Evolutionary conservation across 129 eudicot species (phyloP).

Genomic region (Erigeron canadensis): DNA sequence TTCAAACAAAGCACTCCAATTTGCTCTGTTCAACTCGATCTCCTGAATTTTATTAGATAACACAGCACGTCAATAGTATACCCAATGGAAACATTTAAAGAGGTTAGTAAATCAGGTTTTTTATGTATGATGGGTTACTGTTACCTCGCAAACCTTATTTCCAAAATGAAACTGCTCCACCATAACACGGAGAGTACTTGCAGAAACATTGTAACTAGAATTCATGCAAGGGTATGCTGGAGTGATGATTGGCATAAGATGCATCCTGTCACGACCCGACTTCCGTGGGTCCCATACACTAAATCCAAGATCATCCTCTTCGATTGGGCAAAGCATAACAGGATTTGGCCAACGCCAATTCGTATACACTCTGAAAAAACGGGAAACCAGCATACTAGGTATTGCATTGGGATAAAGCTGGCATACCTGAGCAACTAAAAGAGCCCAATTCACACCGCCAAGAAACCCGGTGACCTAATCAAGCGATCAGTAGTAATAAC

Average conservation of each 20-base stretch:
- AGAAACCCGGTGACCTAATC: slow-evolving; percentile 42
- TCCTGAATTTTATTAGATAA: slow-evolving; percentile 30
- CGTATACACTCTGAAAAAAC: slow-evolving; percentile 45
- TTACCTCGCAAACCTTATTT: slow-evolving; percentile 43
- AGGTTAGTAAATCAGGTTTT: slow-evolving; percentile 5
- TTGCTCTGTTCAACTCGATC: slow-evolving; percentile 40
- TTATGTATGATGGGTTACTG: background rate
- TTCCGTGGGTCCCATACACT: slow-evolving; percentile 43
- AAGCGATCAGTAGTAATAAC: background rate
- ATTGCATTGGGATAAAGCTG: slow-evolving; percentile 50
- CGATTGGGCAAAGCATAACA: slow-evolving; percentile 46
- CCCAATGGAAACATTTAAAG: background rate
- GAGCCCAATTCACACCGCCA: slow-evolving; percentile 51
- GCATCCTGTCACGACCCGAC: slow-evolving; percentile 27
- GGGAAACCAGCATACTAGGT: slow-evolving; percentile 53
- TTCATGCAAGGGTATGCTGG: slow-evolving; percentile 49
- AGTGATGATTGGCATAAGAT: slow-evolving; percentile 45
- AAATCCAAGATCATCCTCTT: slow-evolving; percentile 40
- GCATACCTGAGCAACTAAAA: slow-evolving; percentile 51
- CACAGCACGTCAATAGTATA: slow-evolving; percentile 17
- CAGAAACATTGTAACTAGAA: slow-evolving; percentile 48
- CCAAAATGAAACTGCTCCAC: slow-evolving; percentile 39
- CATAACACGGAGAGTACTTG: slow-evolving; percentile 47
- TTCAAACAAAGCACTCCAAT: slow-evolving; percentile 44
- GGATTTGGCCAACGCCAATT: slow-evolving; percentile 53